These are phyloP conservation scores for Cylindrotheca fusiformis DNA, from an alignment of 108 stramenopile genomes.

Conservation along the genomic window DNA sequence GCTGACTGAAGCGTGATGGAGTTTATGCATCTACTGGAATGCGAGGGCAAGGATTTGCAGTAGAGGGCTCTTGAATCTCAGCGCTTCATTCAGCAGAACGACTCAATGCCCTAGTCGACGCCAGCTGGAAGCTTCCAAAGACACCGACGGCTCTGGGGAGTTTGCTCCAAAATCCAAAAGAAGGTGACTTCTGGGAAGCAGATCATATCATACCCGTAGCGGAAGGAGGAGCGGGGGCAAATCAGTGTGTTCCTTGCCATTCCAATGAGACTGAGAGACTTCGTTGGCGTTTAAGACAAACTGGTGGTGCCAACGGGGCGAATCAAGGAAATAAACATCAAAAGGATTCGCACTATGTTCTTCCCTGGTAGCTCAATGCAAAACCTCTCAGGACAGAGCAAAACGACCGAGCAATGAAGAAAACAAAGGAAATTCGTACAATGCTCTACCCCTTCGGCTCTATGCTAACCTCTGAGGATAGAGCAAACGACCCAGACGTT, in stretches of 20 bases:
- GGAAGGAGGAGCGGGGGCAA: slow-evolving; percentile 76
- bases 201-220: slow-evolving; percentile 81
- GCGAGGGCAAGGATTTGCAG: slow-evolving; percentile 49
- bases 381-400: too few relatives aligned
- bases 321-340: background rate
- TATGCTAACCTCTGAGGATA: too few relatives aligned
- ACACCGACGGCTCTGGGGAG: slow-evolving; percentile 39
- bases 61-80: slow-evolving; percentile 50
- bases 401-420: too few relatives aligned
- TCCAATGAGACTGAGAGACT: slow-evolving; percentile 39
- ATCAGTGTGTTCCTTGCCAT: slow-evolving; percentile 79
- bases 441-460: too few relatives aligned
- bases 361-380: too few relatives aligned
- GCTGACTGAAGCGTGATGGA: slow-evolving; percentile 58
- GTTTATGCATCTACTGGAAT: slow-evolving; percentile 47
- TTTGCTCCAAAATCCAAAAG: slow-evolving; percentile 54
- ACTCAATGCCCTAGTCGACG: slow-evolving; percentile 54
- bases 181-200: slow-evolving; percentile 83
- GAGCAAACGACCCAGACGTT: too few relatives aligned
- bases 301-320: background rate
- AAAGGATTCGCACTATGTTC: background rate
- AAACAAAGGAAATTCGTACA: too few relatives aligned
- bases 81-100: slow-evolving; percentile 68
- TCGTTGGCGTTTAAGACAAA: background rate
- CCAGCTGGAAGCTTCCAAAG: slow-evolving; percentile 64